These are phyloP conservation scores for Coemansia sp. DNA, from an alignment of 192 early-diverging fungal genomes.

Conservation along the genomic window DNA sequence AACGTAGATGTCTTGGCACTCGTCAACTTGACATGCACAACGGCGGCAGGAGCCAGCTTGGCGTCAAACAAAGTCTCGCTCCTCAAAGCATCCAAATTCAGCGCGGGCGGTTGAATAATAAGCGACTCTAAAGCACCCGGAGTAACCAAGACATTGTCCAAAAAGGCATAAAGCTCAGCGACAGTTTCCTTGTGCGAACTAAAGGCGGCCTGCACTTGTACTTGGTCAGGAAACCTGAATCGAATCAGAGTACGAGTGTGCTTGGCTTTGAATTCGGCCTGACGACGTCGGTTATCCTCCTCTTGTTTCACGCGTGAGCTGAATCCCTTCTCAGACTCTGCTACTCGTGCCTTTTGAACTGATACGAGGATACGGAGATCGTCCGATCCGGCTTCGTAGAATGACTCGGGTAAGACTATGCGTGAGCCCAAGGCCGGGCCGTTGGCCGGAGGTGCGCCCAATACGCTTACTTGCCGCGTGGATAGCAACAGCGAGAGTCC, in stretches of 20 bases:
- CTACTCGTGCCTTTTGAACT: slow-evolving; percentile 58
- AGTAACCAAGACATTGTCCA: slow-evolving; percentile 10
- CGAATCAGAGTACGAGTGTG: slow-evolving; percentile 66
- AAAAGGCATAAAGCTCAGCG: slow-evolving; percentile 32
- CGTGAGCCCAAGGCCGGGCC: slow-evolving; percentile 33
- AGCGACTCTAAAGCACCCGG: slow-evolving; percentile 24
- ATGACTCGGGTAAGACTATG: slow-evolving; percentile 82
- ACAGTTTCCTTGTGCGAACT: slow-evolving; percentile 60
- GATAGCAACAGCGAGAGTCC: not conserved
- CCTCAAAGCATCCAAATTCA: slow-evolving; percentile 16
- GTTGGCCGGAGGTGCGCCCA: slow-evolving; percentile 55
- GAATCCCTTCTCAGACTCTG: slow-evolving; percentile 69
- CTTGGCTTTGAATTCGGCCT: slow-evolving; percentile 23
- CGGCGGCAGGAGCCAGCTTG: slow-evolving; percentile 41
- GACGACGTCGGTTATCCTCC: slow-evolving; percentile 61
- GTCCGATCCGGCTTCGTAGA: slow-evolving; percentile 72
- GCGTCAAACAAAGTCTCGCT: slow-evolving; percentile 27
- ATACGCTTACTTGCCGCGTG: slow-evolving; percentile 51
- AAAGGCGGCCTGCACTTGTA: slow-evolving; percentile 77
- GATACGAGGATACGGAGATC: slow-evolving; percentile 74
- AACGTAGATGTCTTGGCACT: slow-evolving; percentile 11
- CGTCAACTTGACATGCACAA: slow-evolving; percentile 44
- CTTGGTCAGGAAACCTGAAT: slow-evolving; percentile 81
- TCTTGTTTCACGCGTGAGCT: slow-evolving; percentile 82
- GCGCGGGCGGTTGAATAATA: slow-evolving; percentile 36